Evolutionary conservation across 805 yeast species (phyloP).

Genomic region (Kurtzmaniella fragi): DNA sequence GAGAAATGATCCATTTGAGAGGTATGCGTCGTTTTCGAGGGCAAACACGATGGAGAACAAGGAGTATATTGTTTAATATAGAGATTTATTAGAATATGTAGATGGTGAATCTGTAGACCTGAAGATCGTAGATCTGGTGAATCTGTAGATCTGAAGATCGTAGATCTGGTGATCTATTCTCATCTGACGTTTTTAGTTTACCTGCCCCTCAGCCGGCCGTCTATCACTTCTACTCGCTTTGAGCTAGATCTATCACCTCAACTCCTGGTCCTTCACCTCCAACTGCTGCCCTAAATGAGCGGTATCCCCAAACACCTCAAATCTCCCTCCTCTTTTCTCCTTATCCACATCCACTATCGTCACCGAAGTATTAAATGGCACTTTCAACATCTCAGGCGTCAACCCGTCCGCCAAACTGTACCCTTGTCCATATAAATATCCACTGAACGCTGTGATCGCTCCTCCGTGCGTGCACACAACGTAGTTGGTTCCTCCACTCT

Average conservation of each 20-base stretch:
- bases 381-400: conserved; percentile 37
- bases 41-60: conserved; percentile 34
- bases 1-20: conserved; percentile 56
- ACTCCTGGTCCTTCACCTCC: conserved; percentile 43
- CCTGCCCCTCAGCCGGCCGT: too few species aligned
- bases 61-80: background rate
- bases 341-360: conserved; percentile 58
- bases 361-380: conserved; percentile 74
- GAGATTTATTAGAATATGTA: background rate
- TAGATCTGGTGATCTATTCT: too few species aligned
- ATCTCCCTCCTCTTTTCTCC: conserved; percentile 33
- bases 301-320: conserved; percentile 60
- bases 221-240: too few species aligned
- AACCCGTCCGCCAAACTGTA: conserved; percentile 37
- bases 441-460: conserved; percentile 57
- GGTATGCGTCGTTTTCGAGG: conserved; percentile 55
- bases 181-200: too few species aligned
- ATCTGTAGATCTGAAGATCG: too few species aligned
- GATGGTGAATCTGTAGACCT: too few species aligned
- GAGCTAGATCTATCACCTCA: conserved; percentile 29
- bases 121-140: too few species aligned
- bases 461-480: conserved; percentile 79
- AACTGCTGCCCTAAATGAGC: conserved; percentile 58
- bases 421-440: conserved; percentile 39
- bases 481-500: conserved; percentile 41